Percentiles rank a stretch among this genome's conserved stretches.
phyloP scores from a whole-genome alignment of 257 asterid genomes.

The Solanum peruvianum region DNA sequence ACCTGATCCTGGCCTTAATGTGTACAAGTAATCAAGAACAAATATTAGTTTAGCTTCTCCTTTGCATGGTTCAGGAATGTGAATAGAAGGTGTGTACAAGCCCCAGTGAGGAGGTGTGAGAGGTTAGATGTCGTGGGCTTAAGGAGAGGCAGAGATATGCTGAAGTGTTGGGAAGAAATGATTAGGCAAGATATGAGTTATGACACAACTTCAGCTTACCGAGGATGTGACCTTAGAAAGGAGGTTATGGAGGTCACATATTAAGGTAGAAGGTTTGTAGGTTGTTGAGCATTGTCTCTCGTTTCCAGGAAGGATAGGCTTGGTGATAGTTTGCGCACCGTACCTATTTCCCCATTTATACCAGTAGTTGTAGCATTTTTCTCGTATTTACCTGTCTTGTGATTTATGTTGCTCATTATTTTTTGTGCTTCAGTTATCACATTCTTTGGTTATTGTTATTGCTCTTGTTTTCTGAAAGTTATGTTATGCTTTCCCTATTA shows the following conservation, averaged over 20 bases:
- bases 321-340: background rate
- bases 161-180: background rate
- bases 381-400: background rate
- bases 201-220: background rate
- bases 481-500: background rate
- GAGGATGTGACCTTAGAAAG: background rate
- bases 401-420: background rate
- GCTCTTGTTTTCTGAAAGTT: background rate
- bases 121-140: background rate
- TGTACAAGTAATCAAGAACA: background rate
- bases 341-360: background rate
- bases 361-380: background rate
- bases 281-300: background rate
- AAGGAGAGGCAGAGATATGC: background rate
- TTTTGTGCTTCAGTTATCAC: background rate
- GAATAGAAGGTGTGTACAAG: background rate
- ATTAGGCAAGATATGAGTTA: background rate
- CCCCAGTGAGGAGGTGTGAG: background rate
- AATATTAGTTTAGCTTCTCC: background rate
- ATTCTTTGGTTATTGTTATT: background rate
- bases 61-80: background rate
- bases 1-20: background rate
- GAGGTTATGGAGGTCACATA: background rate
- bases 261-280: background rate
- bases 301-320: background rate